These are phyloP conservation scores for Sporothrix protearum DNA, from an alignment of 2,329 filamentous ascomycete genomes.

Conservation along the genomic window DNA sequence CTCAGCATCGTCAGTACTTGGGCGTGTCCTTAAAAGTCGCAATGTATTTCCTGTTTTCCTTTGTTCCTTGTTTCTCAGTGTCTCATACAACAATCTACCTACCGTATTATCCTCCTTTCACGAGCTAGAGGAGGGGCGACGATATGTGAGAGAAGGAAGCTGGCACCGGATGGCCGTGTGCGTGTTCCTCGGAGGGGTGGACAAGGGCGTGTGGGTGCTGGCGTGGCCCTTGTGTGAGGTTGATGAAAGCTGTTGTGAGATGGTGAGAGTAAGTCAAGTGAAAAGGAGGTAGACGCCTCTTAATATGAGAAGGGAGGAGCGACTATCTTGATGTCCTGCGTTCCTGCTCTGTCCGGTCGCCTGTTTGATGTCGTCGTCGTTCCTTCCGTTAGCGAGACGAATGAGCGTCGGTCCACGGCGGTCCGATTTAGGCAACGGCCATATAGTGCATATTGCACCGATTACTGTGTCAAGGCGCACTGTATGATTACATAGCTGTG, in stretches of 20 bases:
- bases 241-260: not conserved
- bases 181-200: not conserved
- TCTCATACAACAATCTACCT: not conserved
- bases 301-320: not conserved
- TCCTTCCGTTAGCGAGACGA: slow-evolving; percentile 19
- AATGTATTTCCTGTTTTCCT: not conserved
- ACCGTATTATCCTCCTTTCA: not conserved
- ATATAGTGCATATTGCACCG: not conserved
- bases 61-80: not conserved
- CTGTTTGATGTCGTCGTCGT: slow-evolving; percentile 6
- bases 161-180: not conserved
- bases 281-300: not conserved
- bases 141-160: not conserved
- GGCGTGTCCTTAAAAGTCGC: not conserved
- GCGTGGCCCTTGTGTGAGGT: not conserved
- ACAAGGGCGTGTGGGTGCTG: not conserved
- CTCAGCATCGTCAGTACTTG: not conserved
- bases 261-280: not conserved
- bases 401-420: not conserved
- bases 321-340: slow-evolving; percentile 1
- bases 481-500: not conserved
- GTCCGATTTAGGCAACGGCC: slow-evolving; percentile 7
- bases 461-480: not conserved
- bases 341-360: not conserved
- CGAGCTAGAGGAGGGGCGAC: not conserved